These are phyloP conservation scores for Furcasterigmium furcatum DNA, from an alignment of 2,329 filamentous ascomycete species.

Conservation along the genomic window DNA sequence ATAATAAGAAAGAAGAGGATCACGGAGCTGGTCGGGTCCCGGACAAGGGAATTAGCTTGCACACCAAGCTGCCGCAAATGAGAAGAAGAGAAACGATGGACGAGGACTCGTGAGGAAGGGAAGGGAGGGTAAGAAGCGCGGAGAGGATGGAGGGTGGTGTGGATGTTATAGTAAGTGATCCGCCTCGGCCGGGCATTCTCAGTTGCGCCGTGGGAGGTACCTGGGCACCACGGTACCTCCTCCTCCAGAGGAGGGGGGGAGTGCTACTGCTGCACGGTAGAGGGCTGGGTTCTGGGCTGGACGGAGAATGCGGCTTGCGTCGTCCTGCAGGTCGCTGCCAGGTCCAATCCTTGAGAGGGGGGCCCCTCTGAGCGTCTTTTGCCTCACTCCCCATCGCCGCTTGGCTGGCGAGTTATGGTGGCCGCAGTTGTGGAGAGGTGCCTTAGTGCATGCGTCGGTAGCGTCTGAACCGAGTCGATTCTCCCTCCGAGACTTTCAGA, in stretches of 20 bases:
- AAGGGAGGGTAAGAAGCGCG: conserved; percentile 43
- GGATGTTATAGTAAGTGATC: conserved; percentile 39
- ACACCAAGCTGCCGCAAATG: conserved; percentile 57
- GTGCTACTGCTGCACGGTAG: neutral
- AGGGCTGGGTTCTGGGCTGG: neutral
- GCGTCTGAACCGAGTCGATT: neutral
- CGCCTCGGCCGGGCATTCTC: neutral
- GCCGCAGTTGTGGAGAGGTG: neutral
- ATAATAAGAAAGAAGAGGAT: conserved; percentile 40
- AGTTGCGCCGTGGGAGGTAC: neutral
- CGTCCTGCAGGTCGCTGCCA: neutral
- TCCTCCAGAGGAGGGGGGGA: conserved; percentile 5
- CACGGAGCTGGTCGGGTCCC: conserved; percentile 51
- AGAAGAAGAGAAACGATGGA: conserved; percentile 55
- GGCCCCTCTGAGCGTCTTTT: neutral
- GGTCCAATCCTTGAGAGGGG: no score
- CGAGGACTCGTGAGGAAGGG: conserved; percentile 54
- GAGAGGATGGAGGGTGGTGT: conserved; percentile 41
- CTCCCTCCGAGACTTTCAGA: no score
- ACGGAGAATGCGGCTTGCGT: neutral
- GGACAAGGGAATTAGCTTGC: conserved; percentile 54
- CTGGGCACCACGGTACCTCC: conserved; percentile 12
- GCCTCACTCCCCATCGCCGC: neutral
- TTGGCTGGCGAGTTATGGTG: neutral
- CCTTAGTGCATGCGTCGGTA: neutral